Evolutionary conservation across 2,329 filamentous ascomycete genomes (phyloP).

Genomic region (Lasiodiplodia theobromae): DNA sequence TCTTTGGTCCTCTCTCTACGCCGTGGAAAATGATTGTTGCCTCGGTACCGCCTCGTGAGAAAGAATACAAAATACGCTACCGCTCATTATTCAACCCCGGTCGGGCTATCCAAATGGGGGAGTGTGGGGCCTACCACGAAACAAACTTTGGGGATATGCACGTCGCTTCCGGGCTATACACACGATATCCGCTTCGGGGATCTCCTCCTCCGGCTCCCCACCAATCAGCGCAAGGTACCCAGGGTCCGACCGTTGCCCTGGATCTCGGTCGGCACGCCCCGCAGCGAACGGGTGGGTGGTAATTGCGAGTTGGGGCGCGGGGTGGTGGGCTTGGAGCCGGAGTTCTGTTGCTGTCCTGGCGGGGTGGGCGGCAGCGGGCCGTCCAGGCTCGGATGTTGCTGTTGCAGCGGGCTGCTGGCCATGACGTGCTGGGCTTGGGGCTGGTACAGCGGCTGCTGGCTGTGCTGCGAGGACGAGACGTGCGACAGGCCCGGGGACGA

Average conservation of each 20-base stretch:
- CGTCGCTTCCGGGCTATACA: neutral
- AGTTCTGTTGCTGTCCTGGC: neutral
- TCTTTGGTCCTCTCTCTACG: neutral
- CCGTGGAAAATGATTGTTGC: neutral
- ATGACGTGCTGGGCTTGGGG: neutral
- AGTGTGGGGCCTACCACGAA: constrained; percentile 3
- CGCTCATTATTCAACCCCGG: neutral
- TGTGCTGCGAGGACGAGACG: constrained; percentile 10
- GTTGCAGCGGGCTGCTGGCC: neutral
- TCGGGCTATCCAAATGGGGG: neutral
- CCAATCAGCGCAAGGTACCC: constrained; percentile 14
- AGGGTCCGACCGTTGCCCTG: constrained; percentile 26
- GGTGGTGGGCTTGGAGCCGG: constrained; percentile 8
- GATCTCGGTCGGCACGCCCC: constrained; percentile 23
- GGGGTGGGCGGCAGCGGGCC: neutral
- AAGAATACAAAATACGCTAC: neutral
- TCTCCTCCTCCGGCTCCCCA: neutral
- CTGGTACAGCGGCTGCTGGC: constrained; percentile 12
- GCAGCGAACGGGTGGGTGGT: constrained; percentile 6
- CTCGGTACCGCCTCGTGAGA: neutral
- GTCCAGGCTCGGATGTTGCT: neutral
- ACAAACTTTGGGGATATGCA: neutral
- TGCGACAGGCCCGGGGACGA: constrained; percentile 6
- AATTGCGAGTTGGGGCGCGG: constrained; percentile 10
- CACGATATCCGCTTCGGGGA: neutral